These are phyloP conservation scores for Bassia scoparia DNA, from an alignment of 148 eudicot species.

Conservation along the genomic window DNA sequence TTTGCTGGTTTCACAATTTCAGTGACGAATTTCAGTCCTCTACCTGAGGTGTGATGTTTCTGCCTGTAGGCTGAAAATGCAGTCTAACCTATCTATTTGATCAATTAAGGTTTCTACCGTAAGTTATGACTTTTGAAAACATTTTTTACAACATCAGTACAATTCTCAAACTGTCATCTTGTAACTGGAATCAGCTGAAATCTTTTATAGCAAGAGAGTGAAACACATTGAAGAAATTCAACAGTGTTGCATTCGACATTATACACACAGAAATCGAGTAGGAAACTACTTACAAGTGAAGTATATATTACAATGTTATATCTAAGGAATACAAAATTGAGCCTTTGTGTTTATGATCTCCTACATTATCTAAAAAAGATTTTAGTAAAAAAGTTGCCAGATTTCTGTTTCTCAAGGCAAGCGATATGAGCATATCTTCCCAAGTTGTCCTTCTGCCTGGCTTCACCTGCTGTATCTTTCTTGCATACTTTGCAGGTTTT, in stretches of 20 bases:
- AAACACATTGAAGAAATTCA: not conserved
- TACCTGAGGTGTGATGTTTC: too few relatives aligned
- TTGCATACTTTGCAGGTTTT: conserved; percentile 96
- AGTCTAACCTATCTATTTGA: not conserved
- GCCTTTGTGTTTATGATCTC: not conserved
- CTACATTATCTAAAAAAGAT: conserved; percentile 48
- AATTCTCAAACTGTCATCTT: not conserved
- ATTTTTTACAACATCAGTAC: not conserved
- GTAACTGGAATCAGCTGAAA: not conserved
- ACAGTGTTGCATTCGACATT: not conserved
- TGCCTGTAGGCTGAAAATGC: not conserved
- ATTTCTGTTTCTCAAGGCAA: conserved; percentile 53
- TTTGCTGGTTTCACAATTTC: too few relatives aligned
- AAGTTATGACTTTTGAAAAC: not conserved
- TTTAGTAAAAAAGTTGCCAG: conserved; percentile 84
- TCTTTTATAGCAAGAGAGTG: not conserved
- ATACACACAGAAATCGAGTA: not conserved
- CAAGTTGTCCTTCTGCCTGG: conserved; percentile 73
- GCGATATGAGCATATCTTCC: conserved; percentile 94
- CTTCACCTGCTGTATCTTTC: conserved; percentile 80
- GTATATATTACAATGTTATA: conserved; percentile 5
- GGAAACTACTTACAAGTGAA: conserved; percentile 13
- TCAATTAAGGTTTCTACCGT: not conserved
- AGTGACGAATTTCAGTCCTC: too few relatives aligned
- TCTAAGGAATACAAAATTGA: not conserved